A percentile compares a stretch with the other conserved stretches of the same genome.
These are phyloP conservation scores for Pseudogymnoascus pannorum DNA, from an alignment of 2,329 filamentous ascomycete genomes.

Conservation along the genomic window DNA sequence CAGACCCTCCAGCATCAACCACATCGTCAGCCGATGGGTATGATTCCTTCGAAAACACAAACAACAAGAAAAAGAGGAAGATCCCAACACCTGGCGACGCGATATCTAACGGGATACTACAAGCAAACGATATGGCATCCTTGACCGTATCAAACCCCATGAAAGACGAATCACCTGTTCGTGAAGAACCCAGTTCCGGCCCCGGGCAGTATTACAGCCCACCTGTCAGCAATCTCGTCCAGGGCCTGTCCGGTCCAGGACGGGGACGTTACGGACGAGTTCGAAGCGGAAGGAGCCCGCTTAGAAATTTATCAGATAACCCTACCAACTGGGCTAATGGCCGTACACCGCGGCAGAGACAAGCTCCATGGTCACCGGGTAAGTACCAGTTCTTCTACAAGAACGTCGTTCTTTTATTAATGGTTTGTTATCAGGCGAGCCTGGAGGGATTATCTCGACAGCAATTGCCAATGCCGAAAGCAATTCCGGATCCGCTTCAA, in stretches of 20 bases:
- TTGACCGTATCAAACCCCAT: conserved; percentile 47
- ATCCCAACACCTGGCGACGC: conserved; percentile 82
- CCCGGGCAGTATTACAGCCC: conserved; percentile 49
- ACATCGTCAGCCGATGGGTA: conserved; percentile 76
- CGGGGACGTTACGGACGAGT: conserved; percentile 73
- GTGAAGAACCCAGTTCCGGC: conserved; percentile 35
- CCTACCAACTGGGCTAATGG: conserved; percentile 29
- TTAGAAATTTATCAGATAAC: conserved; percentile 53
- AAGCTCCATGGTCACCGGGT: conserved; percentile 27
- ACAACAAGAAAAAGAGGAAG: conserved; percentile 99
- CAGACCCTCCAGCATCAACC: conserved; percentile 58
- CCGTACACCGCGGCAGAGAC: conserved; percentile 26
- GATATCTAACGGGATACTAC: conserved; percentile 32
- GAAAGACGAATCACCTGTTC: conserved; percentile 36
- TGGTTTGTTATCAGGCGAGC: conserved; percentile 43
- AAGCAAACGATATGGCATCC: conserved; percentile 57
- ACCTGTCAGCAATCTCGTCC: conserved; percentile 41
- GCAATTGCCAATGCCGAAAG: conserved; percentile 73
- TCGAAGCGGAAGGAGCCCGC: conserved; percentile 52
- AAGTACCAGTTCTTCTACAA: conserved; percentile 19
- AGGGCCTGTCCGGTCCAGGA: conserved; percentile 76
- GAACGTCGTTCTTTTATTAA: conserved; percentile 12
- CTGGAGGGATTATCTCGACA: conserved; percentile 75
- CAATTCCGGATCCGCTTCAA: conserved; percentile 66
- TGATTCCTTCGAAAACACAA: conserved; percentile 95